Conservation (phyloP, 345 rosid species). For the Geranium rotundifolium region DNA sequence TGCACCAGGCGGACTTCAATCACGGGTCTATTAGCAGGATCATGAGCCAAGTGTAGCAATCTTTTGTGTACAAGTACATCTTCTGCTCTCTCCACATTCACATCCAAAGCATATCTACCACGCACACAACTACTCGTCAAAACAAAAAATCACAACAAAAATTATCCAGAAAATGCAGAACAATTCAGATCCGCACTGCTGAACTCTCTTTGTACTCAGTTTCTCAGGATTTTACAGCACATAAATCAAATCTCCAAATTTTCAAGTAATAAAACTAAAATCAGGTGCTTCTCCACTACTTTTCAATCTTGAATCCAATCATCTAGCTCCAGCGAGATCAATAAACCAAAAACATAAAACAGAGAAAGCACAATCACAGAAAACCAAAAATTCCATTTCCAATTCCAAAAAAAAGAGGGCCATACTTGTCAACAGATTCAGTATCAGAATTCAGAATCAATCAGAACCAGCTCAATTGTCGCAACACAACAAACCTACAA, state of each 20-base stretch:
- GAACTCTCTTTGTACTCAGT: neutral
- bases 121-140: constrained; percentile 1
- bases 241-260: neutral
- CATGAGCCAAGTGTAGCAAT: constrained; percentile 43
- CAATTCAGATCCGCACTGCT: neutral
- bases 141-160: neutral
- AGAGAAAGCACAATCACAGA: neutral
- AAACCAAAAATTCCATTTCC: neutral
- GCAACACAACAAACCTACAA: too few species aligned
- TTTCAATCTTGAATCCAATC: neutral
- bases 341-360: constrained; percentile 2
- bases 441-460: neutral
- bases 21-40: constrained; percentile 43
- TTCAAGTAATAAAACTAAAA: neutral
- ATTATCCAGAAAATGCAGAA: neutral
- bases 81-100: too few species aligned
- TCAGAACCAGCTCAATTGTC: neutral
- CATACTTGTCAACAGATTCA: neutral
- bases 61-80: constrained; percentile 82
- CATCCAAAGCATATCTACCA: constrained; percentile 87
- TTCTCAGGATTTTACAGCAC: neutral
- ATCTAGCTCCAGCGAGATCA: neutral
- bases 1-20: constrained; percentile 62
- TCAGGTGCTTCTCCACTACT: neutral
- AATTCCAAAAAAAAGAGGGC: neutral